Conservation (phyloP, 2,329 filamentous ascomycete genomes). For the Colletotrichum sp. region DNA sequence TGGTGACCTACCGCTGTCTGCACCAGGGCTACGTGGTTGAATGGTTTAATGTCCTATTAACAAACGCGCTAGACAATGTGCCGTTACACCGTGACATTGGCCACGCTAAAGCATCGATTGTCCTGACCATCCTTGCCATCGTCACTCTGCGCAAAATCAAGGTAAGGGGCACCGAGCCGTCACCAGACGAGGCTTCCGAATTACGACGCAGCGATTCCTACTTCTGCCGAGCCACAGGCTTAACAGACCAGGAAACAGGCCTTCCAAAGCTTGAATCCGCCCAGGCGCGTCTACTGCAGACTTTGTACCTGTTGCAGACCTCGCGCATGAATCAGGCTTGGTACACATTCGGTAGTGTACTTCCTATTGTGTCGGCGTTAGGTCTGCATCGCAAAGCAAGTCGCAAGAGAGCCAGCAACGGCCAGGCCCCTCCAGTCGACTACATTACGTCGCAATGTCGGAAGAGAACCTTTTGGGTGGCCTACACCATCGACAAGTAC, state of each 20-base stretch:
- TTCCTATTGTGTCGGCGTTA: constrained; percentile 55
- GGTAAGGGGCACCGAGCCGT: constrained; percentile 20
- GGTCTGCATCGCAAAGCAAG: constrained; percentile 29
- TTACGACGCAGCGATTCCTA: constrained; percentile 27
- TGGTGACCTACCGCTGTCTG: constrained; percentile 63
- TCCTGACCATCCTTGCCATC: constrained; percentile 53
- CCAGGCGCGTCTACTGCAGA: constrained; percentile 62
- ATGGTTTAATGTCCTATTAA: constrained; percentile 48
- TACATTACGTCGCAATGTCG: constrained; percentile 56
- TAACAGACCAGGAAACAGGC: constrained; percentile 53
- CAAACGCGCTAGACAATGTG: constrained; percentile 37
- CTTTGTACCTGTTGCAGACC: constrained; percentile 62
- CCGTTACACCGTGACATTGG: constrained; percentile 43
- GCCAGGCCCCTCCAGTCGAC: constrained; percentile 28
- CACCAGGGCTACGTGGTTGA: constrained; percentile 54
- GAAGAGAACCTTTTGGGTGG: constrained; percentile 65
- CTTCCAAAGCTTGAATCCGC: constrained; percentile 59
- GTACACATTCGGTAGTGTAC: constrained; percentile 62
- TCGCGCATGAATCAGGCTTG: constrained; percentile 67
- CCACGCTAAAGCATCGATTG: constrained; percentile 48
- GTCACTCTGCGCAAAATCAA: constrained; percentile 49
- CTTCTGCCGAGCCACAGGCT: constrained; percentile 24
- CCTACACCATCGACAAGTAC: constrained; percentile 67
- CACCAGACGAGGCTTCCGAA: background rate
- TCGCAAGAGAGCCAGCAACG: background rate